Evolutionary conservation across 1,284 basidiomycete genomes (phyloP), one percentile per base, ranked within the genome.

Genomic region (Ustilago hordei): DNA sequence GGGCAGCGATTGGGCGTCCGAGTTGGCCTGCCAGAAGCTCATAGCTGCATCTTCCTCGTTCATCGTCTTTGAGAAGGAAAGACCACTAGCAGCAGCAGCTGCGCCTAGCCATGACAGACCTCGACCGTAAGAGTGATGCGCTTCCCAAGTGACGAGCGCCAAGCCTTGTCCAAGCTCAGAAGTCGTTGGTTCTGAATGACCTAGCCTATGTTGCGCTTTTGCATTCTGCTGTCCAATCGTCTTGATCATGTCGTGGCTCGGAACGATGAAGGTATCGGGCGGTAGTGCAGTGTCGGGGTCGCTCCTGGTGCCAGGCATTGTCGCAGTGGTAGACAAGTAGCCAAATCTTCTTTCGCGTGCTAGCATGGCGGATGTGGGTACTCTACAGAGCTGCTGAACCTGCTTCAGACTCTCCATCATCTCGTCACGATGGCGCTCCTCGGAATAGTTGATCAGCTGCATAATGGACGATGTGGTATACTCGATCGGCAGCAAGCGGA

Each of bases 381-480:
- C 72, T 15, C 45, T 35, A 47, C 66, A 69, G 11, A 69, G 64
- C 28, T 54, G 61, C 43, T 72, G 70, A 23, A 70, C 70, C 39
- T 58, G 54, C 41, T 74, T 74, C 53, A 78, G 66, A n/a, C 56
- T 64, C 23, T 75, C 71, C 64, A 78, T 71, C 70, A 78, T 70
- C 50, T 70, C 75, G 45, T 78, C 75, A 9, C 73, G 64, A 15
- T 62, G 66, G 9, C 71, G 64, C 23, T 75, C 75, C 31, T 78
- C 75, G 31, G 75, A 75, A 36, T 66, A 67, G 45, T 64, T 64
- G 63, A 78, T 67, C 53, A 71, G 67, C 41, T 79, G 69, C 68
- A 80, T 68, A 60, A 80, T 79, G 17, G 70, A 70, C 8, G 75
- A 68, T 2, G 73, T 76, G 4, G 72, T 72, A 43, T 72, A 73